Percentiles rank a stretch among this genome's conserved stretches.
phyloP scores from a whole-genome alignment of 495 filamentous ascomycete species.

The Schizothecium vesticola region DNA sequence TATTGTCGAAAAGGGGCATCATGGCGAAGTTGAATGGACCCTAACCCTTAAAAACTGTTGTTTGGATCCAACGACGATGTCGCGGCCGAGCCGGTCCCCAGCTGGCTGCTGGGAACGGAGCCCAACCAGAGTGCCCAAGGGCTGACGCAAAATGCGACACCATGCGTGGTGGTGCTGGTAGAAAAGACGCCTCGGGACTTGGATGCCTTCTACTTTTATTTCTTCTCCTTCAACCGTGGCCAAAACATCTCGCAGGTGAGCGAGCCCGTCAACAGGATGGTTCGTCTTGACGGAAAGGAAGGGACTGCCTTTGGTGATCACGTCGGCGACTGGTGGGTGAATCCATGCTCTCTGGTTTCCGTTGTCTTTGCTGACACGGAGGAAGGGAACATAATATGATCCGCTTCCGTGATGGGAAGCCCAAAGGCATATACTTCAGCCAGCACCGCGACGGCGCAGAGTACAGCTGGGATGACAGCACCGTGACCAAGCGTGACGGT shows the following conservation, averaged over 20 bases:
- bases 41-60: not conserved
- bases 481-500: not conserved
- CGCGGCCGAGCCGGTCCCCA: not conserved
- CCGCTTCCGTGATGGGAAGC: not conserved
- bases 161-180: not conserved
- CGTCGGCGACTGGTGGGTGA: not conserved
- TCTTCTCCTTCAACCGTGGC: not conserved
- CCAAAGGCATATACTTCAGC: not conserved
- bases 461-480: not conserved
- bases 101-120: not conserved
- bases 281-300: not conserved
- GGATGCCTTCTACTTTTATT: not conserved
- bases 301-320: not conserved
- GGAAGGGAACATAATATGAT: not conserved
- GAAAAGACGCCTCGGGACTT: not conserved
- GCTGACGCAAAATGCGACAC: not conserved
- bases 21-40: not conserved
- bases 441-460: not conserved
- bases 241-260: not conserved
- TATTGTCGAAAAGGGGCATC: not conserved
- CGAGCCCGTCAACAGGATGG: not conserved
- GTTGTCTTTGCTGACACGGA: not conserved
- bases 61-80: not conserved
- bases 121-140: not conserved
- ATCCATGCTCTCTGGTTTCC: not conserved